Base-by-base conservation (phyloP, 2,329 filamentous ascomycete species). In the Monosporascus sp. region DNA sequence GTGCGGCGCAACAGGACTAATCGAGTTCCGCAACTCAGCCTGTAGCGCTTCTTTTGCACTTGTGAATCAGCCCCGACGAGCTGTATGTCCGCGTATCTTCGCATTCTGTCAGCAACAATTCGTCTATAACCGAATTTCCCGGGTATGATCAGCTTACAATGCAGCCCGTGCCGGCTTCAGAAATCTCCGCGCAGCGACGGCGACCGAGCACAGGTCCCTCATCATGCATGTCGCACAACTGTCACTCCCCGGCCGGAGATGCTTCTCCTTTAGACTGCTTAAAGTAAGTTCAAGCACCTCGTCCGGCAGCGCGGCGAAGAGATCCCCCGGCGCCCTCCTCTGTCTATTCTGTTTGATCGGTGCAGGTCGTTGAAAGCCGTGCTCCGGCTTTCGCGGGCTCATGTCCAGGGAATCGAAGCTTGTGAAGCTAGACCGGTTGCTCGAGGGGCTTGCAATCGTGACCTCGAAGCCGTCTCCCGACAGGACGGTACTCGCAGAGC, bases 191-290 rank as follows among this genome's bases (percentile, higher is more conserved):
- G 75, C 78, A 38, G 74, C 71, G 11, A 81, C 52, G 11, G 76
- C 73, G 41, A 84, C 64, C 43, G 74, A 75, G 58, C 76, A 79
- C 31, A 78, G 68, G 60, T 87, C 82, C 48, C 83, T 74, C 80
- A 84, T 83, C 79, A 80, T 84, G 65, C 83, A 86, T 18, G 83
- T 85, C 17, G 81, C 75, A 62, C 83, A 86, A 65, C 81, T 83
- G 37, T 69, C 67, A 57, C 75, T 79, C 3, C 69, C 68, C 15
- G 67, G 62, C 6, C 65, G 67, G 14, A 84, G 62, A 61, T 87
- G 83, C 15, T 75, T 63, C 38, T 72, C 68, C 61, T 75, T 79
- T 18, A 87, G 67, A 51, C 78, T 74, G 39, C 73, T 73, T 37
- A 85, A 61, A n/a, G 85, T 78, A 37, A 81, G 67, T 49, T 78